Evolutionary conservation across 345 rosid genomes (phyloP), one percentile per base, ranked within the genome.

Genomic region (Adansonia digitata): DNA sequence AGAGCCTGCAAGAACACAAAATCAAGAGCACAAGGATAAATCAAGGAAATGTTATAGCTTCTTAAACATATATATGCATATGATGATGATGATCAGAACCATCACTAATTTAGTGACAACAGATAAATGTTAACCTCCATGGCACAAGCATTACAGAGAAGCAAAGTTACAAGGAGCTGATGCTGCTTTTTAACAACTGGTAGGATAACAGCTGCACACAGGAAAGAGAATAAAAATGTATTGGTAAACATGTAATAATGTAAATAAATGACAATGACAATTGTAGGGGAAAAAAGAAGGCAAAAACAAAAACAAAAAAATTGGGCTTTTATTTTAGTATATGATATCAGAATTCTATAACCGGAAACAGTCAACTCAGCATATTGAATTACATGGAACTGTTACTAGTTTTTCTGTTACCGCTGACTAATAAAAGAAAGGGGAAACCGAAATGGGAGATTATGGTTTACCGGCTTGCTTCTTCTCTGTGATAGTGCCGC

Each of bases 171-270:
- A 20, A 91, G 91, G 78, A 91, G 91, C 76, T 90, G 97, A 79
- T 90, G 94, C 71, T 89, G 97, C 81, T 88, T 91, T 65, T 87
- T 87, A 69, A 90, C 92, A 77, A 91, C 97, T 1, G 97, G 97
- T 67, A 91, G 79, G 22, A 91, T 91, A 20, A 83, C 82, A 82
- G 94, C 97, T 91, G 63, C 71, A 78, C 20, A 48, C 62, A 74
- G 7, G 53, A 46, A 27, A 20, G 12, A 53, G 43, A 75, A 67
- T 0, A 8, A 70, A 72, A 37, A 11, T 22, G 24, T 61, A 62
- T 61, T 4, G 65, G 31, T 17, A 82, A 39, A 26, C 39, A 67
- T 67, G 49, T 3, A 62, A 77, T 14, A 17, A 2, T 29, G 20
- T 42, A 64, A 37, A 55, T 22, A 73, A 68, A 52, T 68, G 7